phyloP scores from a whole-genome alignment of 441 rosid genomes.

The Populus hybrid region DNA sequence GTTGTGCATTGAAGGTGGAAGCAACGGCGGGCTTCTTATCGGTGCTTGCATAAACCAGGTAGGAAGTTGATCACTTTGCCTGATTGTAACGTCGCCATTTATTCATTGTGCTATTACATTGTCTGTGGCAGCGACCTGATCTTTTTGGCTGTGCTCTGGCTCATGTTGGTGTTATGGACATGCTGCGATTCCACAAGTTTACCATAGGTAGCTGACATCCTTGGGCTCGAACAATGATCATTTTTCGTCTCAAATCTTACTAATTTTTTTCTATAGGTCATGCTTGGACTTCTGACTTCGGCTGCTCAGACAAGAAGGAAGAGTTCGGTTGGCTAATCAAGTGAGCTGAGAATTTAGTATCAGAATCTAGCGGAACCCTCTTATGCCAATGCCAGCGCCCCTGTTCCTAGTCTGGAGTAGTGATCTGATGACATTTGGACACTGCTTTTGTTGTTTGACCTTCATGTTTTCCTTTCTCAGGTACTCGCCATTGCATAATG shows the following conservation, averaged over 20 bases:
- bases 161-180: no score
- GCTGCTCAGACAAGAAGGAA: no score
- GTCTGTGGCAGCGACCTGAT: constrained; percentile 74
- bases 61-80: constrained; percentile 1
- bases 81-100: constrained; percentile 4
- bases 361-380: neutral
- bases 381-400: neutral
- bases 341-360: constrained; percentile 38
- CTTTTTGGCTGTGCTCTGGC: constrained; percentile 54
- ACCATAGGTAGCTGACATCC: no score
- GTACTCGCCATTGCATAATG: constrained; percentile 95
- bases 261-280: no score
- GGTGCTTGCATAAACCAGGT: constrained; percentile 98
- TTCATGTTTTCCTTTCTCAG: constrained; percentile 29
- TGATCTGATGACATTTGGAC: neutral
- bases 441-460: neutral
- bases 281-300: no score
- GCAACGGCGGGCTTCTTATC: constrained; percentile 94
- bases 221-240: no score
- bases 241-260: no score
- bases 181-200: no score
- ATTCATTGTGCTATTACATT: neutral
- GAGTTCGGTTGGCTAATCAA: constrained; percentile 62
- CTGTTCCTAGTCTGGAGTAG: neutral
- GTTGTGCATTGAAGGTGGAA: constrained; percentile 94